Evolutionary conservation across 139 green algal genomes (phyloP).

Genomic region (Tetraselmis striata): DNA sequence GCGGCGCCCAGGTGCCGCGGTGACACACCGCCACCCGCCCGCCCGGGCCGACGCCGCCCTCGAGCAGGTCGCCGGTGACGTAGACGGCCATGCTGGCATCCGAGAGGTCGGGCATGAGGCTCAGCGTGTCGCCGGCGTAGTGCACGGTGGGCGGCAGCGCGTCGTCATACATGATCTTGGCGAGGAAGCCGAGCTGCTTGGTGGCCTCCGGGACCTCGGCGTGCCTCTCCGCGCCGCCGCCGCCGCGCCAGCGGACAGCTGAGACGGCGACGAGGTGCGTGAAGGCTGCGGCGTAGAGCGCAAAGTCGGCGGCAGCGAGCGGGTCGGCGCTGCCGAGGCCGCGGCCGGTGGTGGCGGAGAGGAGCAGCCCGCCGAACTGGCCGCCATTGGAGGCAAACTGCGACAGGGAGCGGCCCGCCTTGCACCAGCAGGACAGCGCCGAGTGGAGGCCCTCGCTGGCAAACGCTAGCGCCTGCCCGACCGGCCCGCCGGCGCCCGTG

Average conservation of each 20-base stretch:
- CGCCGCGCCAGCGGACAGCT: not conserved
- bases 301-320: not conserved
- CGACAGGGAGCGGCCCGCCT: not conserved
- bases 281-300: not conserved
- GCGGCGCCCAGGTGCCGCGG: not conserved
- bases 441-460: not conserved
- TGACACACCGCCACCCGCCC: not conserved
- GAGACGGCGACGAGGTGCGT: not conserved
- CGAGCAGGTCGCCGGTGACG: not conserved
- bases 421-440: not conserved
- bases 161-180: not conserved
- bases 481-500: too few relatives aligned
- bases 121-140: not conserved
- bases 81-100: not conserved
- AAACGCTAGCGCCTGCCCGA: not conserved
- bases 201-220: not conserved
- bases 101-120: not conserved
- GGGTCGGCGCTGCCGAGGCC: not conserved
- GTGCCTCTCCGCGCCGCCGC: not conserved
- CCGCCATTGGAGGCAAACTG: not conserved
- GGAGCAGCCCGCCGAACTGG: not conserved
- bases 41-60: not conserved
- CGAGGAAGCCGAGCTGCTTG: not conserved
- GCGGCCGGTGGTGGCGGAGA: not conserved
- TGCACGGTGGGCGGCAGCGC: not conserved